Conservation (phyloP, 148 eudicot species). For the Chenopodium quinoa region DNA sequence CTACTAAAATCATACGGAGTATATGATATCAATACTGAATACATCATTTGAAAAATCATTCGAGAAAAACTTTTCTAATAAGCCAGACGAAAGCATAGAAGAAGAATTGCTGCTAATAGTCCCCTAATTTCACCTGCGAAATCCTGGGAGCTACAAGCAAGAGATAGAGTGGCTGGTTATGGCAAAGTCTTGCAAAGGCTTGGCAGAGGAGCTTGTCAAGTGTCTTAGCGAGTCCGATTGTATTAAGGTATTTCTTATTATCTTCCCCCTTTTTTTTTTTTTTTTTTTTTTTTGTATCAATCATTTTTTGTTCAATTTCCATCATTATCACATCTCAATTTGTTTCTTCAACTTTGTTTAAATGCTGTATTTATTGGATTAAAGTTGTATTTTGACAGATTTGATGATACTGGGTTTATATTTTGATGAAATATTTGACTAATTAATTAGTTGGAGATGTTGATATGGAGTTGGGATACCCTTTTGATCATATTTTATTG, state of each 20-base stretch:
- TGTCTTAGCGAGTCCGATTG: conserved; percentile 93
- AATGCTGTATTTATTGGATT: background rate
- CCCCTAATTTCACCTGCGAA: too few species aligned
- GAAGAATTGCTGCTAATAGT: too few species aligned
- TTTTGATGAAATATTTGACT: background rate
- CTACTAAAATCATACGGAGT: too few species aligned
- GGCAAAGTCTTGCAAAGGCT: conserved; percentile 94
- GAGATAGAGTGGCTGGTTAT: conserved; percentile 26
- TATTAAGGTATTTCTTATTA: conserved; percentile 45
- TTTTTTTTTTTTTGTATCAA: too few species aligned
- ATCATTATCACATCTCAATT: background rate
- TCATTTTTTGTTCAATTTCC: background rate
- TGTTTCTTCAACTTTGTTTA: background rate
- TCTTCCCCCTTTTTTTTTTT: too few species aligned
- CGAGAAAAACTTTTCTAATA: too few species aligned
- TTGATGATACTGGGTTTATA: background rate
- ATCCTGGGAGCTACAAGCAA: too few species aligned
- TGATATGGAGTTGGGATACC: background rate
- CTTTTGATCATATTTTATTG: background rate
- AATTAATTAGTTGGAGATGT: background rate
- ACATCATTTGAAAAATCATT: too few species aligned
- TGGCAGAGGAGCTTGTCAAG: conserved; percentile 80
- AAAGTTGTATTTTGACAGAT: background rate
- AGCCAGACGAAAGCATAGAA: too few species aligned
- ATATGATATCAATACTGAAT: too few species aligned